Evolutionary conservation across 441 rosid species (phyloP).

Genomic region (Erysimum pusillum): DNA sequence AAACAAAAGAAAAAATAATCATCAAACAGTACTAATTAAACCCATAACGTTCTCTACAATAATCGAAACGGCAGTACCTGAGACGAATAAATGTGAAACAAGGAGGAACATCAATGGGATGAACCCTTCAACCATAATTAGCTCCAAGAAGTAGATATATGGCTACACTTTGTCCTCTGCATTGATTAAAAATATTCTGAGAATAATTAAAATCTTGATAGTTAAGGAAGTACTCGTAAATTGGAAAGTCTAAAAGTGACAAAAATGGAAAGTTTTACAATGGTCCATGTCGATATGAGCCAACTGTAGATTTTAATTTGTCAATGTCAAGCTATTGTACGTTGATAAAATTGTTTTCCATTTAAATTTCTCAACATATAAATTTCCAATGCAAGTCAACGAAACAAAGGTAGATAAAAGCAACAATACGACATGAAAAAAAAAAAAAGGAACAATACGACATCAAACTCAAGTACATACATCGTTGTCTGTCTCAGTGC

Average conservation of each 20-base stretch:
- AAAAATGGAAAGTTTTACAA: no score
- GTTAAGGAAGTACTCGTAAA: no score
- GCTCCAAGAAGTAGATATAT: not conserved
- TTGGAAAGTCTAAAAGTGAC: no score
- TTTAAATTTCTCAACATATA: not conserved
- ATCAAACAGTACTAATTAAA: not conserved
- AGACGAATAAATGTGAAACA: slow-evolving; percentile 12
- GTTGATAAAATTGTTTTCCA: not conserved
- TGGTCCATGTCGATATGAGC: no score
- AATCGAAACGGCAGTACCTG: not conserved
- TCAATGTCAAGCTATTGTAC: not conserved
- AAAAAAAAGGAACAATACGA: not conserved
- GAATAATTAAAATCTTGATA: no score
- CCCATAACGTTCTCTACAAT: not conserved
- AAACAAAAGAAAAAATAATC: not conserved
- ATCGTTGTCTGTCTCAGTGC: not conserved
- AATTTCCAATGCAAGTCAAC: no score
- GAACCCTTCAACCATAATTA: not conserved
- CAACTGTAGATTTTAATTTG: not conserved
- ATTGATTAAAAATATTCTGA: no score
- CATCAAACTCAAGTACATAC: not conserved
- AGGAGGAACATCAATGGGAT: not conserved
- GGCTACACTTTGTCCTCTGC: no score
- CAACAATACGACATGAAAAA: no score
- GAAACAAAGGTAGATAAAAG: no score